Conservation (phyloP, 148 eudicot species). For the Rhododendron williamsianum region DNA sequence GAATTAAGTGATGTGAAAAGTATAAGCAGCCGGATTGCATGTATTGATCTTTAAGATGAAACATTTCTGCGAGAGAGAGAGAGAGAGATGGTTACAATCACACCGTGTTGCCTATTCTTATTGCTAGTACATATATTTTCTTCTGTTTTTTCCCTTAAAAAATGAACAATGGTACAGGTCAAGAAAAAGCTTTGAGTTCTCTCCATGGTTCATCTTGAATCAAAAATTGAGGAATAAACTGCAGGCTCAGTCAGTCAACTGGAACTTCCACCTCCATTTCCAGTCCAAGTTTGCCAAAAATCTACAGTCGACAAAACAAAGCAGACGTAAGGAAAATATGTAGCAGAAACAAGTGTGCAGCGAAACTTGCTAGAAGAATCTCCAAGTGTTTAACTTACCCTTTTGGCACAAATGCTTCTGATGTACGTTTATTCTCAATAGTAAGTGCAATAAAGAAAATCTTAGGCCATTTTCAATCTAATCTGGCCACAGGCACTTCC, state of each 20-base stretch:
- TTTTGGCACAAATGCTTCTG: background rate
- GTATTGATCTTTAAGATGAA: background rate
- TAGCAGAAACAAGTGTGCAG: background rate
- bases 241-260: background rate
- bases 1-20: background rate
- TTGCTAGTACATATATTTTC: background rate
- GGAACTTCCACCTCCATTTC: conserved; percentile 14
- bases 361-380: background rate
- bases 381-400: background rate
- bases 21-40: background rate
- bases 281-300: conserved; percentile 6
- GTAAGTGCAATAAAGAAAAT: background rate
- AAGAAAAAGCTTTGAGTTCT: background rate
- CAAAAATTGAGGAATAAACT: background rate
- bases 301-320: background rate
- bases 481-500: background rate
- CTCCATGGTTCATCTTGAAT: background rate
- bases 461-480: background rate
- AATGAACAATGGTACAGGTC: background rate
- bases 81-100: background rate
- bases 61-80: background rate
- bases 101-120: background rate
- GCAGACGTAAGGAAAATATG: background rate
- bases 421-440: background rate
- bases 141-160: background rate